Evolutionary conservation across 306 rosid genomes (phyloP).

Genomic region (Argentina anserina): DNA sequence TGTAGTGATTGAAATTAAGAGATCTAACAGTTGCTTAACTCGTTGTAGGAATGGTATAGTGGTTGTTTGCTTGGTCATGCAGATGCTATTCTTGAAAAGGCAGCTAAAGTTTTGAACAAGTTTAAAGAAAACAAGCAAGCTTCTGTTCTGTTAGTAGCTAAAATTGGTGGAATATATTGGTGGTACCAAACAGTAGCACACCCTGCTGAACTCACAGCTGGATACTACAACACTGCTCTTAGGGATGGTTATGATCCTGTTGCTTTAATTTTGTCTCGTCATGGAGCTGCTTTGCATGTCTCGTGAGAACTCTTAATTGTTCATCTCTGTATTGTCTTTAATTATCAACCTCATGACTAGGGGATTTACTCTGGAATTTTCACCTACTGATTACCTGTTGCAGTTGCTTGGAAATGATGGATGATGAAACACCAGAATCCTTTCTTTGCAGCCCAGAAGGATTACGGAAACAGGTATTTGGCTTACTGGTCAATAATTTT

Average conservation of each 20-base stretch:
- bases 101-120: constrained; percentile 31
- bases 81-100: constrained; percentile 38
- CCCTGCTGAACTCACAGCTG: constrained; percentile 40
- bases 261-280: constrained; percentile 32
- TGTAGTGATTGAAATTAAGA: not conserved
- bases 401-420: constrained; percentile 42
- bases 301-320: constrained; percentile 21
- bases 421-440: constrained; percentile 16
- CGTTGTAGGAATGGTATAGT: constrained; percentile 39
- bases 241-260: constrained; percentile 37
- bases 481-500: not conserved
- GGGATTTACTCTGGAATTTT: constrained; percentile 4
- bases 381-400: constrained; percentile 10
- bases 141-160: constrained; percentile 29
- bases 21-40: not conserved
- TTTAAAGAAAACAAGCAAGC: constrained; percentile 20
- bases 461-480: constrained; percentile 31
- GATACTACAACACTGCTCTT: constrained; percentile 33
- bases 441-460: constrained; percentile 37
- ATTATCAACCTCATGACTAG: not conserved
- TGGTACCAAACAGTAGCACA: constrained; percentile 32
- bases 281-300: constrained; percentile 37
- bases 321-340: not conserved
- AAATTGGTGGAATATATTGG: constrained; percentile 41
- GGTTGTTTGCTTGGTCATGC: constrained; percentile 36